Base-by-base conservation (phyloP, 345 rosid genomes). In the Populus nigra region DNA sequence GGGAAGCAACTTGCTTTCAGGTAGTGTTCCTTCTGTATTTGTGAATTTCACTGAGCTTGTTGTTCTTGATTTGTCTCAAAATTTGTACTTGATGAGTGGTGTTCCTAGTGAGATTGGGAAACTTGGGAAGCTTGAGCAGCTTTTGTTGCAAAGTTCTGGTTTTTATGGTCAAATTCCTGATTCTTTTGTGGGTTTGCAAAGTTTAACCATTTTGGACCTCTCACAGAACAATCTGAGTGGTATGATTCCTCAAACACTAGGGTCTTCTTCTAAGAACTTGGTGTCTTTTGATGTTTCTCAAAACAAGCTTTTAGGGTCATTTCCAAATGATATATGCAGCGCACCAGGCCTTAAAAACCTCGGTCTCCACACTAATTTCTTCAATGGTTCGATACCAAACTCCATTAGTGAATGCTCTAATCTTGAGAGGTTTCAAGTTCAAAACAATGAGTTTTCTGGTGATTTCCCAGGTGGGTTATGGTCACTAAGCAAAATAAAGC, bases 371-470 rank as follows among this genome's bases (percentile, higher is more conserved):
- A 85, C 94, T 1, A 94, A 94, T 87, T 85, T 81, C 73, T 89
- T 94, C 80, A 85, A 79, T 78, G 97, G 97, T 29, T 59, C 91
- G 16, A 83, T 94, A 76, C 90, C 92, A 31, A 65, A 68, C 69
- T 89, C 97, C 79, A 82, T 89, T 74, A 77, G 73, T 68, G 83
- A 84, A 68, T 94, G 98, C 82, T 84, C 77, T 84, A 91, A 80
- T 3, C 92, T 94, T 20, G 98, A 93, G 89, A 89, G 84, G 85
- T 85, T 94, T 81, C 98, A 94, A 89, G 87, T 90, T 77, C 98
- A 94, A 82, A 82, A 90, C 86, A 94, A 90, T 80, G 91, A 80
- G 20, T 90, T 94, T 75, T 89, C 94, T 81, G 97, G 93, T 74
- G 90, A 85, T 80, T 91, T 94, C 79, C 98, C 97, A 1, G 76